Conservation (phyloP, 495 filamentous ascomycete genomes). For the Xylaria cubensis region DNA sequence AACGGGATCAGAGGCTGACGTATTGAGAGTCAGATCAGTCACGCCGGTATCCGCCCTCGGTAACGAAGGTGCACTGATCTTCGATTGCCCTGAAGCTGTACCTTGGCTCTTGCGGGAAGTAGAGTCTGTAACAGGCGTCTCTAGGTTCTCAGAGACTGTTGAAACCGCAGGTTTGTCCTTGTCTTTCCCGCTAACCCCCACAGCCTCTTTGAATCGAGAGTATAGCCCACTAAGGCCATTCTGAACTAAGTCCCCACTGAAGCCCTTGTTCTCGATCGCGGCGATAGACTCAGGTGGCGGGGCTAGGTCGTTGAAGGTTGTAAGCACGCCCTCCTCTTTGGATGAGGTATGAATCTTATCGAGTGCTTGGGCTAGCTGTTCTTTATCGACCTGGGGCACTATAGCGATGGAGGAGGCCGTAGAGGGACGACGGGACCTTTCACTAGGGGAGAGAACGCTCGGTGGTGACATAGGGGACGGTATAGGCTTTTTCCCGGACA, state of each 20-base stretch:
- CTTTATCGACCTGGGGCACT: slow-evolving; percentile 64
- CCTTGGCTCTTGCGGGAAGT: slow-evolving; percentile 45
- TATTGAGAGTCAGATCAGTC: slow-evolving; percentile 46
- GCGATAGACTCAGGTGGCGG: slow-evolving; percentile 62
- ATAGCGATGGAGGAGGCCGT: slow-evolving; percentile 65
- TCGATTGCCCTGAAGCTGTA: slow-evolving; percentile 47
- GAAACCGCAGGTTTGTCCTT: slow-evolving; percentile 43
- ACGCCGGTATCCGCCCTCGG: slow-evolving; percentile 44
- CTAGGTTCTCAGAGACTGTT: slow-evolving; percentile 32
- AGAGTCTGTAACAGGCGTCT: slow-evolving; percentile 49
- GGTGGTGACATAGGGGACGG: slow-evolving; percentile 37
- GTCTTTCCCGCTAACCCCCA: slow-evolving; percentile 70
- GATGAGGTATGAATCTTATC: slow-evolving; percentile 86
- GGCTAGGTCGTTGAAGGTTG: slow-evolving; percentile 88
- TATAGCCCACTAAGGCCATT: slow-evolving; percentile 87
- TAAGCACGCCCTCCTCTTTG: slow-evolving; percentile 78
- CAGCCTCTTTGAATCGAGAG: slow-evolving; percentile 77
- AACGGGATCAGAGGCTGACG: slow-evolving; percentile 45
- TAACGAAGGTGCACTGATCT: slow-evolving; percentile 43
- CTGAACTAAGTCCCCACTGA: slow-evolving; percentile 74
- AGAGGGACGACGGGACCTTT: slow-evolving; percentile 66
- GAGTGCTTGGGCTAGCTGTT: slow-evolving; percentile 73
- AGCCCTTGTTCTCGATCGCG: slow-evolving; percentile 67
- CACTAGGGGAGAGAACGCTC: slow-evolving; percentile 34
- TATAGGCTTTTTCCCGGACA: slow-evolving; percentile 42